Evolutionary conservation across 2,329 filamentous ascomycete genomes (phyloP).

Genomic region (Neonectria neomacrospora): DNA sequence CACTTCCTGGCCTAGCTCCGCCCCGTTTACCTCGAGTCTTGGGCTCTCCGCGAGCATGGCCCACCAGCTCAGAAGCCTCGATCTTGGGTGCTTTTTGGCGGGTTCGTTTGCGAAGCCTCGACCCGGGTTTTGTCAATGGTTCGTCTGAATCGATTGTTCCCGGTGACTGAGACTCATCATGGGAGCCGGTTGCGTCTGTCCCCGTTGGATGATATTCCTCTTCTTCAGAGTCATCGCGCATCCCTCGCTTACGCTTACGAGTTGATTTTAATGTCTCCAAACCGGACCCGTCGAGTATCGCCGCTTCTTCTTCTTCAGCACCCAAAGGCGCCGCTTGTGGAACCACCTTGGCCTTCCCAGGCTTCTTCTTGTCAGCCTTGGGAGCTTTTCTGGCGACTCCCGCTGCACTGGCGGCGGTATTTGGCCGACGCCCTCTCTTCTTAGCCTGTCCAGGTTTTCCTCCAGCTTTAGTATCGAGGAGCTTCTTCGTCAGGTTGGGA

Average conservation of each 20-base stretch:
- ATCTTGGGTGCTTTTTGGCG: slow-evolving; percentile 29
- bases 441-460: slow-evolving; percentile 44
- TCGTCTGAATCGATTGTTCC: slow-evolving; percentile 39
- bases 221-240: slow-evolving; percentile 44
- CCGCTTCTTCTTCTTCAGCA: slow-evolving; percentile 33
- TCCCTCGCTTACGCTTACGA: slow-evolving; percentile 47
- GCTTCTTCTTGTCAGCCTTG: slow-evolving; percentile 42
- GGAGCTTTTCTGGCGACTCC: slow-evolving; percentile 42
- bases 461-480: slow-evolving; percentile 53
- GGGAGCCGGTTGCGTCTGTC: slow-evolving; percentile 36
- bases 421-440: slow-evolving; percentile 43
- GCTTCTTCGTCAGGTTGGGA: slow-evolving; percentile 65
- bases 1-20: slow-evolving; percentile 53
- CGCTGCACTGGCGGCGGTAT: slow-evolving; percentile 29
- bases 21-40: slow-evolving; percentile 52
- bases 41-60: slow-evolving; percentile 36
- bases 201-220: slow-evolving; percentile 46
- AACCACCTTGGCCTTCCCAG: slow-evolving; percentile 29
- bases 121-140: slow-evolving; percentile 30
- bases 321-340: slow-evolving; percentile 21
- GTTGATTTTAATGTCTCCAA: slow-evolving; percentile 23
- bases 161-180: slow-evolving; percentile 38
- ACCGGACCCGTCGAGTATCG: slow-evolving; percentile 26
- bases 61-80: slow-evolving; percentile 19
- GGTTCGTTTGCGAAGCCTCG: slow-evolving; percentile 44